Conservation (phyloP, 1,139 yeast species). For the Debaryomyces psychrophilus region DNA sequence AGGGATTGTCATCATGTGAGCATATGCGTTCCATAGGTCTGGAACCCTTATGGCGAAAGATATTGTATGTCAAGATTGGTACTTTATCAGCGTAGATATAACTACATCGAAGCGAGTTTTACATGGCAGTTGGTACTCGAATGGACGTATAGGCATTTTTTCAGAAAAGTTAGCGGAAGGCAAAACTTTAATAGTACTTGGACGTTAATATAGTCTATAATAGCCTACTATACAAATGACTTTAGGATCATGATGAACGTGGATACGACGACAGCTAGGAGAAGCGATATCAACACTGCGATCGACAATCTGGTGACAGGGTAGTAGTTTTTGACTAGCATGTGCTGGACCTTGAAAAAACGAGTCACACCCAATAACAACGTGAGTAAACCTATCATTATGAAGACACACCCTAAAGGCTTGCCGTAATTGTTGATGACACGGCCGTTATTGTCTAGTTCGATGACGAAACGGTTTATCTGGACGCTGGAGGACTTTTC, state of each 20-base stretch:
- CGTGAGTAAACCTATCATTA: constrained; percentile 39
- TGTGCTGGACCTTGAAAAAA: constrained; percentile 39
- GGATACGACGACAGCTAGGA: constrained; percentile 26
- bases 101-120: neutral
- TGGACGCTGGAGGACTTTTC: constrained; percentile 23
- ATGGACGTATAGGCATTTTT: neutral
- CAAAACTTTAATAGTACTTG: neutral
- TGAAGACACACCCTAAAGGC: constrained; percentile 40
- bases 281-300: constrained; percentile 21
- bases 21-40: neutral
- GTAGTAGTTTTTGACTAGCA: constrained; percentile 29
- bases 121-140: neutral
- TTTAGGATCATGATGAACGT: constrained; percentile 29
- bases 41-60: neutral
- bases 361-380: constrained; percentile 36
- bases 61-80: neutral
- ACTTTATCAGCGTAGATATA: neutral
- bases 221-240: constrained; percentile 1
- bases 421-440: constrained; percentile 33
- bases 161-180: neutral
- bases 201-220: too few relatives aligned
- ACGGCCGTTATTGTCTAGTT: constrained; percentile 12
- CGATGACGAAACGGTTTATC: constrained; percentile 19
- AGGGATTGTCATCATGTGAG: neutral
- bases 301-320: constrained; percentile 36